Conservation (phyloP, 1,139 yeast genomes). For the Debaryomyces coudertii region DNA sequence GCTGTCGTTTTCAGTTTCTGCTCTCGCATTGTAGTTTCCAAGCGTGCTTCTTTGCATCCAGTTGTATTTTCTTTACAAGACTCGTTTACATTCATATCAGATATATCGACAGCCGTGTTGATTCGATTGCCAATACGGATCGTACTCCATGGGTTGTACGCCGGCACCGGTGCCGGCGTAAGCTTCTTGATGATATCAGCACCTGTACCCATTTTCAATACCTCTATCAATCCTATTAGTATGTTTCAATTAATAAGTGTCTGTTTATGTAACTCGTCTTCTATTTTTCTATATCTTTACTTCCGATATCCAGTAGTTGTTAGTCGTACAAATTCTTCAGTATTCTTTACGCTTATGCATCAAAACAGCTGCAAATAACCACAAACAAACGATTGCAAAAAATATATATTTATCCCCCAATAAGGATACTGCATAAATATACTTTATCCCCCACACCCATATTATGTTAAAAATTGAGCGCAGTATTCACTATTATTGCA, state of each 20-base stretch:
- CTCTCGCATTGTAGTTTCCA: not conserved
- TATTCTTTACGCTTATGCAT: not conserved
- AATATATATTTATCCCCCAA: not conserved
- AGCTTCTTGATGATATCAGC: slow-evolving; percentile 16
- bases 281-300: not conserved
- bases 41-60: not conserved
- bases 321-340: not conserved
- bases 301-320: not conserved
- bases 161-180: slow-evolving; percentile 23
- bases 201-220: slow-evolving; percentile 2
- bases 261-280: not conserved
- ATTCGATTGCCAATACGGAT: slow-evolving; percentile 13
- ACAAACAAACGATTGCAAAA: slow-evolving; percentile 6
- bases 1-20: not conserved
- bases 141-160: slow-evolving; percentile 20
- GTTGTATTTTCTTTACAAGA: not conserved
- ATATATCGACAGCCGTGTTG: not conserved
- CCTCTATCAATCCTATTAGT: not conserved
- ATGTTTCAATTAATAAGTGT: too few relatives aligned
- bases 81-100: not conserved
- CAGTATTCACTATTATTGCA: not conserved
- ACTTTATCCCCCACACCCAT: not conserved
- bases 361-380: slow-evolving; percentile 7
- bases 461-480: too few relatives aligned
- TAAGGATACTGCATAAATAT: not conserved